These are phyloP conservation scores for Fusarium musae DNA, from an alignment of 2,329 filamentous ascomycete genomes.

Conservation along the genomic window DNA sequence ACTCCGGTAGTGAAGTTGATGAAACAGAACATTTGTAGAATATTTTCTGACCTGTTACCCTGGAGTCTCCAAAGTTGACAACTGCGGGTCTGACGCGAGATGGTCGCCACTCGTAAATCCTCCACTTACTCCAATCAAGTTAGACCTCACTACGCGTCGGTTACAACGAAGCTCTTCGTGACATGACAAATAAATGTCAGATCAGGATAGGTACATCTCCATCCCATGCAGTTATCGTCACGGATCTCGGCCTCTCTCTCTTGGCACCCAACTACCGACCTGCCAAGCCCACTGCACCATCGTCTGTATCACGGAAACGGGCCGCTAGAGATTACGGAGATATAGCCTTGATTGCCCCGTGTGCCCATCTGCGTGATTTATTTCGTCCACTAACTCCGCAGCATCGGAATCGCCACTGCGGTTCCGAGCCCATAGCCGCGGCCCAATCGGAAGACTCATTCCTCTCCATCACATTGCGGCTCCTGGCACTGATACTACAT, in stretches of 20 bases:
- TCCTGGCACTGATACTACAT: neutral
- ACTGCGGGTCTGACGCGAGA: neutral
- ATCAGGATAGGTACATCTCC: neutral
- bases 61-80: neutral
- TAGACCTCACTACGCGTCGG: neutral
- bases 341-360: neutral
- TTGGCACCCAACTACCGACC: neutral
- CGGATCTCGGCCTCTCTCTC: neutral
- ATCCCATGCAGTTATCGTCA: neutral
- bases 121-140: neutral
- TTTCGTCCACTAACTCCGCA: neutral
- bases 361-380: neutral
- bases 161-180: neutral
- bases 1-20: accelerated
- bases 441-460: neutral
- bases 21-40: neutral
- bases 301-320: neutral
- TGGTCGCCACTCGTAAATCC: neutral
- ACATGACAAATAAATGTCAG: neutral
- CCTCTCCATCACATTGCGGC: neutral
- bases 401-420: neutral
- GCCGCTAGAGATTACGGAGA: neutral
- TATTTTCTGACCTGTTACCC: neutral
- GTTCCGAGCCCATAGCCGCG: neutral
- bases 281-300: neutral